Evolutionary conservation across 1,284 basidiomycete genomes (phyloP).

Genomic region (Sporisorium exsertum): DNA sequence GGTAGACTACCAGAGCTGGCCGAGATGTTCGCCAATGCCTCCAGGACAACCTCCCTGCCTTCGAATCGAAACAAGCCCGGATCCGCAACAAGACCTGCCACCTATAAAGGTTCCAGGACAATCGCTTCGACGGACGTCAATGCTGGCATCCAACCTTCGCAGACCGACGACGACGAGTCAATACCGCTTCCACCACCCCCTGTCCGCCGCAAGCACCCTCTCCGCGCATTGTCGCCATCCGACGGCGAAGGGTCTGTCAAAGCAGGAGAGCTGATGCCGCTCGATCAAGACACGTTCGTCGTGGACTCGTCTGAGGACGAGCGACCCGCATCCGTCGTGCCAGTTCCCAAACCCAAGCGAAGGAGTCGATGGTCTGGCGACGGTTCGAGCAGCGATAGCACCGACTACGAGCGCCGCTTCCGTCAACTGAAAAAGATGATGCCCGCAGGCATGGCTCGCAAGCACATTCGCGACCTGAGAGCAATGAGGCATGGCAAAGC

Average conservation of each 20-base stretch:
- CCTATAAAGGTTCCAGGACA: conserved; percentile 32
- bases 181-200: conserved; percentile 5
- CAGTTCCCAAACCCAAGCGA: conserved; percentile 15
- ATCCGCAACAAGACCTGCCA: conserved; percentile 5
- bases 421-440: conserved; percentile 65
- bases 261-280: no score
- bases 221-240: conserved; percentile 22
- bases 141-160: background rate
- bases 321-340: conserved; percentile 4
- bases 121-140: background rate
- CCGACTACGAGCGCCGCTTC: conserved; percentile 65
- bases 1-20: conserved; percentile 32
- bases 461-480: conserved; percentile 64
- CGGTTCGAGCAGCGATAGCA: conserved; percentile 50
- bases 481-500: conserved; percentile 66
- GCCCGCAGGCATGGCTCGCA: conserved; percentile 63
- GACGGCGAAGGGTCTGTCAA: conserved; percentile 5
- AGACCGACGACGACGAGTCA: conserved; percentile 16
- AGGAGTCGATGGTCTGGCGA: conserved; percentile 49
- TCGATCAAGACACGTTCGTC: conserved; percentile 6
- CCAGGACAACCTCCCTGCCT: conserved; percentile 5
- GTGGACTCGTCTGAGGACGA: conserved; percentile 46
- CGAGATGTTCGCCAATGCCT: conserved; percentile 21
- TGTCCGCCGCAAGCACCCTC: conserved; percentile 22
- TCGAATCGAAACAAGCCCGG: background rate